A percentile compares a stretch with the other conserved stretches of the same genome.
These are phyloP conservation scores for Cerioporus squamosus DNA, from an alignment of 1,284 basidiomycete species.

Conservation along the genomic window DNA sequence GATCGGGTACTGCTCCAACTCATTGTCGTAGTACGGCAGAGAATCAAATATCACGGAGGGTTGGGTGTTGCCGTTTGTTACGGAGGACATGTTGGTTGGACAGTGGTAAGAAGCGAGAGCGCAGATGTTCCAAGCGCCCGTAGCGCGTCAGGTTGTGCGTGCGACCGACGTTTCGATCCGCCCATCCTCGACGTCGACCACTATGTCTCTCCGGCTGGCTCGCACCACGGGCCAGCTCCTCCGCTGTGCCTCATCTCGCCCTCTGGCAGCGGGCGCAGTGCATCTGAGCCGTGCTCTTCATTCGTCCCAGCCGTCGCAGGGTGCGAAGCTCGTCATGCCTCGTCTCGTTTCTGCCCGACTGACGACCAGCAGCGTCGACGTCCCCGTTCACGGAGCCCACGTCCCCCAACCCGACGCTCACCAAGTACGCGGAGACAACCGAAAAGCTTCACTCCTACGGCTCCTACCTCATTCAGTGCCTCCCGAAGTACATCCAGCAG, in stretches of 20 bases:
- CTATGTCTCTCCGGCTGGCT: conserved; percentile 59
- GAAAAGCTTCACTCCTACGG: conserved; percentile 87
- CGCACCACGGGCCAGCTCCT: conserved; percentile 46
- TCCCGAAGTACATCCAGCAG: conserved; percentile 96
- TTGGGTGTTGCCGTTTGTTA: conserved; percentile 14
- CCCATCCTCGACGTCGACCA: conserved; percentile 30
- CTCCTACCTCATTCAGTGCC: conserved; percentile 87
- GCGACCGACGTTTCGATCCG: conserved; percentile 16
- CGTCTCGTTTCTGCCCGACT: neutral
- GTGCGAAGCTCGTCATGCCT: conserved; percentile 35
- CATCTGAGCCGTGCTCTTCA: conserved; percentile 40
- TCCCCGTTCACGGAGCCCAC: conserved; percentile 88
- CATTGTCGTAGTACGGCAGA: conserved; percentile 94
- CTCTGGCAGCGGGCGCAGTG: conserved; percentile 27
- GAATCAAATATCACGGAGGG: conserved; percentile 67
- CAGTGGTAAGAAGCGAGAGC: conserved; percentile 20
- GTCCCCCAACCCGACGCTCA: conserved; percentile 82
- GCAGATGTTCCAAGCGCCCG: conserved; percentile 11
- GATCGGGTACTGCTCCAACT: conserved; percentile 78
- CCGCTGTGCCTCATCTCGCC: conserved; percentile 31
- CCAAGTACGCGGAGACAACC: conserved; percentile 70
- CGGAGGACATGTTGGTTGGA: conserved; percentile 20
- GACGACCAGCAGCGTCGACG: conserved; percentile 52
- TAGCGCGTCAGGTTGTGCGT: conserved; percentile 16
- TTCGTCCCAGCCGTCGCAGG: conserved; percentile 53